Conservation (phyloP, 108 stramenopile species). For the Nannochloropsis oceanica region DNA sequence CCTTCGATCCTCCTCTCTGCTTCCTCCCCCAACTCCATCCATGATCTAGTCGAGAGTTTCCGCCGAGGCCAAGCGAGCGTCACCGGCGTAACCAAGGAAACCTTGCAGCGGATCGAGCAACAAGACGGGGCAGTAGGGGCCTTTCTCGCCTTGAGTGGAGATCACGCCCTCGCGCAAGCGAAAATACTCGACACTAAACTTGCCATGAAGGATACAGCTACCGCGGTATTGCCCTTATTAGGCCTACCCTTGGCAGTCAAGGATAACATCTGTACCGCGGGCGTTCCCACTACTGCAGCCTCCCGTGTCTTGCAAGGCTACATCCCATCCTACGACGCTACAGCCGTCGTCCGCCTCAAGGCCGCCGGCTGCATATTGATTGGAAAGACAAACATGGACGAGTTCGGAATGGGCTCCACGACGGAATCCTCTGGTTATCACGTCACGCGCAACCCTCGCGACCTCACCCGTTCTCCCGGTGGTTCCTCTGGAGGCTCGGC, state of each 20-base stretch:
- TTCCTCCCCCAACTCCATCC: background rate
- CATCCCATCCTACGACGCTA: constrained; percentile 54
- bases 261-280: constrained; percentile 68
- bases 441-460: constrained; percentile 20
- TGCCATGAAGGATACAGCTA: background rate
- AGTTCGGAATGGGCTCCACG: constrained; percentile 84
- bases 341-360: constrained; percentile 43
- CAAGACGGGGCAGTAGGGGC: background rate
- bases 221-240: background rate
- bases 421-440: constrained; percentile 25
- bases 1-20: too few relatives aligned
- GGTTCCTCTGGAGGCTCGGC: constrained; percentile 56
- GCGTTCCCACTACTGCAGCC: constrained; percentile 53
- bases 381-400: constrained; percentile 86
- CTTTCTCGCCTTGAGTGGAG: background rate
- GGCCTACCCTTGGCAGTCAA: constrained; percentile 88
- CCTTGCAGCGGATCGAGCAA: background rate
- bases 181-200: background rate
- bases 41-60: background rate
- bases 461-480: constrained; percentile 9
- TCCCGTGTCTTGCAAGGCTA: constrained; percentile 50
- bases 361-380: constrained; percentile 57
- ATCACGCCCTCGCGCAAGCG: background rate
- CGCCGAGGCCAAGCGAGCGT: background rate
- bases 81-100: background rate